Percentiles rank a stretch among this genome's conserved stretches.
phyloP scores from a whole-genome alignment of 352 stramenopile species.

The Globisporangium takayamanum region DNA sequence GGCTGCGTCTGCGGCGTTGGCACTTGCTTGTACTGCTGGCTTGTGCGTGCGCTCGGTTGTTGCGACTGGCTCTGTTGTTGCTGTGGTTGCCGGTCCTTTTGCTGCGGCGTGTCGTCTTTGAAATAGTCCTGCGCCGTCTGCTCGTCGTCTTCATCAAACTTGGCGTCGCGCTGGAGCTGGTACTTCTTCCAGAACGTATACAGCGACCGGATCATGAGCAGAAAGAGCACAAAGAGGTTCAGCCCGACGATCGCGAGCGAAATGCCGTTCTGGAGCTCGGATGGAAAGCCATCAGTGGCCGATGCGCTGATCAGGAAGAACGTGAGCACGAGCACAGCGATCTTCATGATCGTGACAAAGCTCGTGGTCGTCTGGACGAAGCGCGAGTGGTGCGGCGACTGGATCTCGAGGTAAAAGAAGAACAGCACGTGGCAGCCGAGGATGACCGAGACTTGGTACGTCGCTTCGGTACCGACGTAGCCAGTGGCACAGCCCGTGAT shows the following conservation, averaged over 20 bases:
- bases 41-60: not conserved
- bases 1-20: slow-evolving; percentile 10
- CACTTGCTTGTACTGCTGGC: slow-evolving; percentile 12
- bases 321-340: slow-evolving; percentile 60
- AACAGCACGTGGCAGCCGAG: slow-evolving; percentile 54
- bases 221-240: slow-evolving; percentile 58
- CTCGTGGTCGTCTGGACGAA: slow-evolving; percentile 70
- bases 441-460: slow-evolving; percentile 46
- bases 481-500: slow-evolving; percentile 53
- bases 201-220: slow-evolving; percentile 59
- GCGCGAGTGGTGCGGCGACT: slow-evolving; percentile 59
- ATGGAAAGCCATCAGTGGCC: slow-evolving; percentile 45
- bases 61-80: slow-evolving; percentile 15
- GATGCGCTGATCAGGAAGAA: slow-evolving; percentile 66
- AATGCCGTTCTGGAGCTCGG: slow-evolving; percentile 57
- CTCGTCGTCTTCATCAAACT: slow-evolving; percentile 50
- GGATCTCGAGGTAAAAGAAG: slow-evolving; percentile 69
- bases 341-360: slow-evolving; percentile 77
- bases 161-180: slow-evolving; percentile 53
- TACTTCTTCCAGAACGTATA: slow-evolving; percentile 74
- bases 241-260: slow-evolving; percentile 61
- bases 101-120: slow-evolving; percentile 50
- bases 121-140: slow-evolving; percentile 58
- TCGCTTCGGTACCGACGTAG: slow-evolving; percentile 44
- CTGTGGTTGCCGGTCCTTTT: slow-evolving; percentile 24